Evolutionary conservation across 306 rosid species (phyloP), one percentile per base, ranked within the genome.

Genomic region (Cucurbita ficifolia): DNA sequence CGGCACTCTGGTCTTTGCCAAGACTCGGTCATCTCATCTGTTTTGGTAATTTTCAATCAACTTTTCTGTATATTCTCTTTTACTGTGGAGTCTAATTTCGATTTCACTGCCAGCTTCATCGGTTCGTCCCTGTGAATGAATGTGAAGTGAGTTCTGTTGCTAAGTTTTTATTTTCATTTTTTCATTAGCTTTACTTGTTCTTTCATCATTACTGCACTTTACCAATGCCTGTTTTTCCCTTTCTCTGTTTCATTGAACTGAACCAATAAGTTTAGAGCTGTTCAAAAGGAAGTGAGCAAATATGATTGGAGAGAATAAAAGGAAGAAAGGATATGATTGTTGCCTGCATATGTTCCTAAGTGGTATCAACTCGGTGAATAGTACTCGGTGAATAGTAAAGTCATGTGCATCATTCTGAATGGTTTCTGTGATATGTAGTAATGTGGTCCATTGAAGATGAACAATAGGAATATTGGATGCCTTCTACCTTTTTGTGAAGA

Each of bases 81-180:
- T 46, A 45, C 74, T 29, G 22, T 70, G 42, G 57, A 46, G 45
- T 29, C 58, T 49, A 49, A 48, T 49, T 50, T 70, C 17, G 43
- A 70, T 70, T 70, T 70, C 57, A 48, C 43, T 69, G 45, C 53
- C 56, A 69, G 58, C 58, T 86, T 80, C 76, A 67, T 76, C 73
- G 71, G 83, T 70, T 77, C 59, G 82, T 70, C 76, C 52, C 19
- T 79, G 79, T 74, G 83, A 83, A 84, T 83, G 83, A 84, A 80
- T 65, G 64, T 75, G 67, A 78, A 64, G 72, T 76, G 73, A 76
- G 55, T 78, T 76, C 73, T 58, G 55, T 75, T 53, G 12, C 22
- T 51, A 48, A 7, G 51, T 12, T 40, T 29, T 8, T 73, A 7
- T 18, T 43, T 46, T 68, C 14, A 11, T 13, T 68, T 69, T 22